Evolutionary conservation across 768 basidiomycete species (phyloP), one percentile per base, ranked within the genome.

Genomic region (Mycena galopus): DNA sequence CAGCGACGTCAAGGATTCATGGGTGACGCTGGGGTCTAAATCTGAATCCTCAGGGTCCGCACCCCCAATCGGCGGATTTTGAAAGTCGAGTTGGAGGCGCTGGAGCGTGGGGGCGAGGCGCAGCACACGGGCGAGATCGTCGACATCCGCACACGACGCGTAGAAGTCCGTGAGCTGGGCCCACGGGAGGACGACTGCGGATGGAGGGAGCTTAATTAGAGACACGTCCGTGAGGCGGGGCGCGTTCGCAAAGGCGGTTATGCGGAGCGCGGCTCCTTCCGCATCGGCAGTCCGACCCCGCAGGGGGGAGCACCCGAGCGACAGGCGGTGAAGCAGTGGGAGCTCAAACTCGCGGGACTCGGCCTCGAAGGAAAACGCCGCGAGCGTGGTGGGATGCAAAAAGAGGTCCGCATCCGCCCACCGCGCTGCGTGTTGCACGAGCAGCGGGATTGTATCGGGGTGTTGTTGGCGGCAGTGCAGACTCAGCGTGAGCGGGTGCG

Each of bases 331-430:
- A 30, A 66, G 65, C 17, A 27, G 12, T 10, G 65, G 55, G 11
- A 66, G 53, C 25, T 66, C 35, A 25, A 66, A 35, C n/a, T 35
- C 35, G 33, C 55, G 19, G 32, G 57, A 33, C 23, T 23, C 25
- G 10, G 23, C 50, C 50, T 27, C 9, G 39, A 37, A 37, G 53
- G 53, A 30, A 47, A 67, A 60, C 29, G 44, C 50, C 16, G 66
- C 42, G 5, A 67, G 42, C 10, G 66, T 67, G 29, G 44, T 35
- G 9, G 66, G 57, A 33, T 60, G 66, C 14, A 67, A 44, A 14
- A 67, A 67, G 2, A 67, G 47, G 37, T 67, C 66, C 19, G 37
- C 58, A n/a, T 67, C 57, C 25, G 19, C 29, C 57, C 57, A 67
- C 4, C 58, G 66, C 30, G 23, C 16, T 8, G 58, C 27, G 5